Conservation (phyloP, 352 stramenopile genomes). For the Pythium dissotocum region DNA sequence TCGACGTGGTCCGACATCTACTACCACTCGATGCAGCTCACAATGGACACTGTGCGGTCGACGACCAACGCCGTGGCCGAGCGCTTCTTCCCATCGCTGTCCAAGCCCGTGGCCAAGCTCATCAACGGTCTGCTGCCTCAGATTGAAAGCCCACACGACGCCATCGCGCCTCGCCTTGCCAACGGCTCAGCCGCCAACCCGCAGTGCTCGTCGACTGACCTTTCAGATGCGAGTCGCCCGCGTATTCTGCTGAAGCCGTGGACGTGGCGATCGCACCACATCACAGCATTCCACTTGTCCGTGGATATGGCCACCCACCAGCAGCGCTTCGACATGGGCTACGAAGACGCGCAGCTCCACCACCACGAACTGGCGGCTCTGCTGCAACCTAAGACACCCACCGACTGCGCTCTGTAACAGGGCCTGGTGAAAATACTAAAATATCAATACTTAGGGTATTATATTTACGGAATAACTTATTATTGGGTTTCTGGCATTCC, state of each 20-base stretch:
- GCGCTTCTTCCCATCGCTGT: slow-evolving; percentile 45
- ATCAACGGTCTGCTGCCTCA: slow-evolving; percentile 46
- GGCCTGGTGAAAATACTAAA: no score
- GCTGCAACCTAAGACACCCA: slow-evolving; percentile 31
- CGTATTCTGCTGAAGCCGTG: slow-evolving; percentile 61
- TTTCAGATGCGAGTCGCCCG: slow-evolving; percentile 22
- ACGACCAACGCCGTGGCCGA: slow-evolving; percentile 38
- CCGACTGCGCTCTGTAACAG: not conserved
- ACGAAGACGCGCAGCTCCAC: slow-evolving; percentile 55
- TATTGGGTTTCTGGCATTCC: no score
- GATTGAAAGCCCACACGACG: slow-evolving; percentile 49
- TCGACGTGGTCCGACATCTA: slow-evolving; percentile 56
- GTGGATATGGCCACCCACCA: slow-evolving; percentile 54
- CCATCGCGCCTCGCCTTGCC: slow-evolving; percentile 38
- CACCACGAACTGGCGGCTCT: slow-evolving; percentile 51
- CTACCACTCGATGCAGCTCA: slow-evolving; percentile 51
- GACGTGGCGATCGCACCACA: slow-evolving; percentile 55
- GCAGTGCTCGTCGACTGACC: slow-evolving; percentile 11
- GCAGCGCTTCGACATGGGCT: slow-evolving; percentile 58
- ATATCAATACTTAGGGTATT: no score
- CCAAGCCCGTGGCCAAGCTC: slow-evolving; percentile 48
- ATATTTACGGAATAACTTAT: no score
- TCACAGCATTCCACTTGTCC: slow-evolving; percentile 59
- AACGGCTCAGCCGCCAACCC: slow-evolving; percentile 21
- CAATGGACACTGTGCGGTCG: slow-evolving; percentile 42